A percentile compares a stretch with the other conserved stretches of the same genome.
Conservation (phyloP, 768 basidiomycete species). For the Podaxis mareebaensis region DNA sequence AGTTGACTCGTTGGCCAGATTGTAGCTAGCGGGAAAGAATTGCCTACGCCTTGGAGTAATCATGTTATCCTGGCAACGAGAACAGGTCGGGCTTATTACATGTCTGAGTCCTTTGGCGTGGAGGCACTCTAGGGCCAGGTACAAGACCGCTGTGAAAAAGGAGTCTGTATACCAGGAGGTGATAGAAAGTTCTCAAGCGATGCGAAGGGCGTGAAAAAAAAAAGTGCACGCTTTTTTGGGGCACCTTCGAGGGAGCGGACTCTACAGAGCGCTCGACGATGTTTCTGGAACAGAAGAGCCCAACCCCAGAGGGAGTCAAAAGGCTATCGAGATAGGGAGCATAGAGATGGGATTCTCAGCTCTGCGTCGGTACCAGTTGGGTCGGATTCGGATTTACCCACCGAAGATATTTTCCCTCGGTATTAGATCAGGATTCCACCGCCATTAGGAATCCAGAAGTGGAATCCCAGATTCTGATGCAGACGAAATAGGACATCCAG, state of each 20-base stretch:
- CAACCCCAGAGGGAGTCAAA: constrained; percentile 25
- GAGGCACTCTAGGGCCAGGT: not conserved
- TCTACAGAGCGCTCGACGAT: constrained; percentile 17
- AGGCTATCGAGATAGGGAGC: constrained; percentile 29
- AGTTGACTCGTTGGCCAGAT: not conserved
- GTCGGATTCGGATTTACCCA: constrained; percentile 17
- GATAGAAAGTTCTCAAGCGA: constrained; percentile 3
- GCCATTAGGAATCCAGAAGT: constrained; percentile 19
- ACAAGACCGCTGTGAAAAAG: not conserved
- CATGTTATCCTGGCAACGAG: not conserved
- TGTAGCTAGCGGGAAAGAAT: not conserved
- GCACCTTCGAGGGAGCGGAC: constrained; percentile 20
- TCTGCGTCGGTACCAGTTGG: constrained; percentile 20
- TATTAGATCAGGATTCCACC: constrained; percentile 7
- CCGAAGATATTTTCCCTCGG: constrained; percentile 17
- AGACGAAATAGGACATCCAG: constrained; percentile 18
- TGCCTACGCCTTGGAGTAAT: not conserved
- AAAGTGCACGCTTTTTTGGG: constrained; percentile 19
- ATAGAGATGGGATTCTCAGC: constrained; percentile 1
- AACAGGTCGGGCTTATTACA: not conserved
- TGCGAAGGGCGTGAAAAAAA: constrained; percentile 4
- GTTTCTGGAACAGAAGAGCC: constrained; percentile 26
- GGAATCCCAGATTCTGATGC: constrained; percentile 30
- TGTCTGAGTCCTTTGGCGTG: not conserved
- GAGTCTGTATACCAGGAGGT: not conserved